A percentile compares a stretch with the other conserved stretches of the same genome.
phyloP scores from a whole-genome alignment of 192 early-diverging fungal genomes.

The Gaertneriomyces semiglobifer region DNA sequence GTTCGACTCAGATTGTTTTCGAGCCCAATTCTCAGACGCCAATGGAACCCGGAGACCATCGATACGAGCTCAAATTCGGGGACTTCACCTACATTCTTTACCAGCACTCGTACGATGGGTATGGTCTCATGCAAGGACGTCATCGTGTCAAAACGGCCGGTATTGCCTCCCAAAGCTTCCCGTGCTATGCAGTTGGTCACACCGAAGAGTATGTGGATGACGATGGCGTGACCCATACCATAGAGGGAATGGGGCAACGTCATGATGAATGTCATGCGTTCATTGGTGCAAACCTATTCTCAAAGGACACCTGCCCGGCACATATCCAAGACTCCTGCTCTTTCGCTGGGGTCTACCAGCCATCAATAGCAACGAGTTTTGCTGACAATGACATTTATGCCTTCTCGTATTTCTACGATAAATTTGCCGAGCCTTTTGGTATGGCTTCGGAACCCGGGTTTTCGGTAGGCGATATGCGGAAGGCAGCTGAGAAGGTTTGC shows the following conservation, averaged over 20 bases:
- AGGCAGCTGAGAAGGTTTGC: constrained; percentile 70
- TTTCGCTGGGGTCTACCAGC: constrained; percentile 91
- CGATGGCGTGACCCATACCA: constrained; percentile 3
- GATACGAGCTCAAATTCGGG: constrained; percentile 67
- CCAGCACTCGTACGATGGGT: constrained; percentile 94
- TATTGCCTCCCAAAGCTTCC: constrained; percentile 35
- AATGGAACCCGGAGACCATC: constrained; percentile 66
- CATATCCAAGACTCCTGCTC: constrained; percentile 65
- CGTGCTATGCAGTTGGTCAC: constrained; percentile 38
- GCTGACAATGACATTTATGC: constrained; percentile 73
- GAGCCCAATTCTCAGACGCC: constrained; percentile 67
- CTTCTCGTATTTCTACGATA: constrained; percentile 96
- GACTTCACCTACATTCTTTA: constrained; percentile 75
- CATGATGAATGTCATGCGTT: constrained; percentile 21
- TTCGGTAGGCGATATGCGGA: constrained; percentile 64
- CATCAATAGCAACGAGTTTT: constrained; percentile 67
- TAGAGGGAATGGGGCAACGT: constrained; percentile 14
- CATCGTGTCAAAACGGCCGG: constrained; percentile 60
- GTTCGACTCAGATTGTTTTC: constrained; percentile 96
- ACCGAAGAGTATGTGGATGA: constrained; percentile 16
- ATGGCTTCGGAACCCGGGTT: constrained; percentile 54
- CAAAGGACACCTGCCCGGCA: constrained; percentile 59
- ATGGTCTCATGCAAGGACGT: constrained; percentile 85
- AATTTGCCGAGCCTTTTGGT: constrained; percentile 57
- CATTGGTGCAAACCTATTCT: constrained; percentile 65